Evolutionary conservation across 2,329 filamentous ascomycete species (phyloP).

Genomic region (Apiospora marii): DNA sequence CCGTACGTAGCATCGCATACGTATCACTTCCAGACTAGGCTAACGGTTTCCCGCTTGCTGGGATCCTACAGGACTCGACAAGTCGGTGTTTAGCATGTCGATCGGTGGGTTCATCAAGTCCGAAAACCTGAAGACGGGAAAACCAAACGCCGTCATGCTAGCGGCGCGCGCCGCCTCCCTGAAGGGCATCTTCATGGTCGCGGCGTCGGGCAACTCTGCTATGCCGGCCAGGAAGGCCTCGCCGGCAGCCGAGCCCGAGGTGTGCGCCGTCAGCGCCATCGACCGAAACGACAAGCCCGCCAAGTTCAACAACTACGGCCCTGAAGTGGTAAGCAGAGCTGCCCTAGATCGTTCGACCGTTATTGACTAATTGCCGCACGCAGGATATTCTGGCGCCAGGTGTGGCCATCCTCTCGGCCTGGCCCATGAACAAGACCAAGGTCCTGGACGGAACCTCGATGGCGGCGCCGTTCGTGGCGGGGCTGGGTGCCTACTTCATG

Average conservation of each 20-base stretch:
- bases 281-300: constrained; percentile 27
- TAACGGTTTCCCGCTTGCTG: constrained; percentile 29
- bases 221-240: constrained; percentile 31
- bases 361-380: not conserved
- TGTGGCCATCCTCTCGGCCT: constrained; percentile 44
- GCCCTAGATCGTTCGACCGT: not conserved
- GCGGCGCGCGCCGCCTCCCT: constrained; percentile 28
- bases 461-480: constrained; percentile 61
- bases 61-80: constrained; percentile 19
- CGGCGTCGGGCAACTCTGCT: constrained; percentile 35
- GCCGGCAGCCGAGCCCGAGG: constrained; percentile 30
- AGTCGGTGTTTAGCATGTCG: constrained; percentile 39
- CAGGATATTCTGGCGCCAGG: constrained; percentile 32
- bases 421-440: constrained; percentile 41
- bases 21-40: not conserved
- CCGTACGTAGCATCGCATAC: constrained; percentile 24
- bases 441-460: constrained; percentile 59
- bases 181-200: constrained; percentile 31
- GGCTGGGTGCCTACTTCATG: constrained; percentile 56
- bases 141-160: constrained; percentile 16
- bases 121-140: not conserved
- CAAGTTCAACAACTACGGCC: constrained; percentile 36
- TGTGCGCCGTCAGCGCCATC: constrained; percentile 34
- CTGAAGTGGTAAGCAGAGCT: constrained; percentile 13
- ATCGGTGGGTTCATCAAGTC: constrained; percentile 30